Evolutionary conservation across 2,329 filamentous ascomycete genomes (phyloP).

Genomic region (Capronia coronata): DNA sequence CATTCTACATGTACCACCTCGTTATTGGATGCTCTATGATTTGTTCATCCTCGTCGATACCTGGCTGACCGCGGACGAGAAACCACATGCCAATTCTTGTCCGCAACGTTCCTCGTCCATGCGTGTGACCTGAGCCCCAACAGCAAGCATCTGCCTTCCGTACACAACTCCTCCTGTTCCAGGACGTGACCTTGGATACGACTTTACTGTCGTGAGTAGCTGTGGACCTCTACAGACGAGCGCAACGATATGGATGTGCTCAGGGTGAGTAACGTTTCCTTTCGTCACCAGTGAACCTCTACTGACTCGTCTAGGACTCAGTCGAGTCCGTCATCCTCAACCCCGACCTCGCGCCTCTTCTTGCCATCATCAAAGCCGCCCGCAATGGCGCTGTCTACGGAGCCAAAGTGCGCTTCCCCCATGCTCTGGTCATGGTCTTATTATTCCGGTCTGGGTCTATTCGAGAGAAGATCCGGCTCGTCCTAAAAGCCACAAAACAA

Average conservation of each 20-base stretch:
- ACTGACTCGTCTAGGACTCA: conserved; percentile 19
- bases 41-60: too few relatives aligned
- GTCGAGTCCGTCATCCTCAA: conserved; percentile 23
- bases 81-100: not conserved
- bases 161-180: too few relatives aligned
- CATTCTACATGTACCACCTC: too few relatives aligned
- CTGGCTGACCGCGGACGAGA: not conserved
- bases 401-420: conserved; percentile 94
- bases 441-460: conserved; percentile 92
- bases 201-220: too few relatives aligned
- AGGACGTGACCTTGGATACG: too few relatives aligned
- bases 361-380: conserved; percentile 82
- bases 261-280: too few relatives aligned
- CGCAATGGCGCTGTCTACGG: conserved; percentile 97
- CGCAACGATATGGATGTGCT: conserved; percentile 16
- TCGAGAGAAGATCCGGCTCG: conserved; percentile 67
- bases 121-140: not conserved
- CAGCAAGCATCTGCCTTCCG: not conserved
- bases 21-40: too few relatives aligned
- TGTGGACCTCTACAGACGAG: too few relatives aligned
- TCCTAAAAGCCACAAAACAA: conserved; percentile 78
- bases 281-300: too few relatives aligned
- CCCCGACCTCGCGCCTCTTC: conserved; percentile 63
- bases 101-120: not conserved
- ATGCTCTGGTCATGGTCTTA: conserved; percentile 96